Base-by-base conservation (phyloP, 345 rosid genomes). In the Conringia planisiliqua region DNA sequence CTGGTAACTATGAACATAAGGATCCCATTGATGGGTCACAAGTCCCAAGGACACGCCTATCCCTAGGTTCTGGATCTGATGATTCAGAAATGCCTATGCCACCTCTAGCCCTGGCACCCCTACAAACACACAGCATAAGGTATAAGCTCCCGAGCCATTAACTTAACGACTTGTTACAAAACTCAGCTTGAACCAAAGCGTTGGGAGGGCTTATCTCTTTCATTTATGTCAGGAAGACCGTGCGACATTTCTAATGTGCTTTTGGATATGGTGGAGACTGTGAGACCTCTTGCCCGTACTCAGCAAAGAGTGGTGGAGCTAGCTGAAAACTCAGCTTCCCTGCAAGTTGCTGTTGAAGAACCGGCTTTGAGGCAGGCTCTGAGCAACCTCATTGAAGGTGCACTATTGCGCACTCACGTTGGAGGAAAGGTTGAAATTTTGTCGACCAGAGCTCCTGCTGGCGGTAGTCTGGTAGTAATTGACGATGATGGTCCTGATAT, bases 81-180 rank as follows among this genome's bases (percentile, higher is more conserved):
- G 97, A 93, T 85, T 74, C 85, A 62, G 97, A 89, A 79, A 83
- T 93, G 93, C 98, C 94, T 46, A 89, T 88, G 96, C 96, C 98
- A 66, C 97, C 97, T 71, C 64, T 84, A 70, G 82, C 94, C 51
- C 88, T 93, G 71, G 82, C 88, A 54, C 90, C 96, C 10, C 54
- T 86, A 35, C 88, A 69, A 67, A 73, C 82, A 50, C 77, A 84
- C 66, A 94, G 70, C 62, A 88, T 86, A 73, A 87, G 96, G 98
- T 91, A 85, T 16, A 60, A 76, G 52, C 52, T 35, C 29, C 66
- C 3, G 5, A 35, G 20, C 35, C 65, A 61, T 52, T 70, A 52
- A 54, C 50, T 65, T 29, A 18, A 17, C 10, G 13, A 32, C 65
- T 52, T 35, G 48, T 24, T 51, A 39, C 50, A 48, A 47, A 30